Conservation (phyloP, 2,329 filamentous ascomycete species). For the Penicillium hesseltinei region DNA sequence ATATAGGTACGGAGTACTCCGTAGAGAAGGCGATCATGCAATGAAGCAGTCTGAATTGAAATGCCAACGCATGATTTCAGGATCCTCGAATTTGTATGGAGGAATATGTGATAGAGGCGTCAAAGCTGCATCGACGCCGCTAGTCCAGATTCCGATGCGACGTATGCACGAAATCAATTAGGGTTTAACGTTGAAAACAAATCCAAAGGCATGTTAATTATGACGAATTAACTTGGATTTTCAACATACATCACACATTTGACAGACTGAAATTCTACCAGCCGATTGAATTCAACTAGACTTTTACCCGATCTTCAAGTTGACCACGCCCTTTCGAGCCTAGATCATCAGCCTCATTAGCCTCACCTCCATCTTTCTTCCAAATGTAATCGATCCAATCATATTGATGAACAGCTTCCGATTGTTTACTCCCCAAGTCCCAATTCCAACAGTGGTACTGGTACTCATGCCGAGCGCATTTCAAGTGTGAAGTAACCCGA, state of each 20-base stretch:
- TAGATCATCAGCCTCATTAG: not conserved
- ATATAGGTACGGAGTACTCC: no score
- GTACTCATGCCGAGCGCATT: conserved; percentile 13
- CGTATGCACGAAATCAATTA: no score
- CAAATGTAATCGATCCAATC: conserved; percentile 8
- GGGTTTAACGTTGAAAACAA: no score
- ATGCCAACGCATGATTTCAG: no score
- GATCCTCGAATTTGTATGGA: no score
- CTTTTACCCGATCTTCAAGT: not conserved
- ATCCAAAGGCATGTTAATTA: no score
- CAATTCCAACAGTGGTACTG: conserved; percentile 12
- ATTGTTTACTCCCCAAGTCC: conserved; percentile 5
- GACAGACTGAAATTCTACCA: rapidly evolving
- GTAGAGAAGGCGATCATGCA: no score
- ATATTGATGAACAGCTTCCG: conserved; percentile 19
- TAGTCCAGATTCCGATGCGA: no score
- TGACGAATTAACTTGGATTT: no score
- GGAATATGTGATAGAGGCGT: no score
- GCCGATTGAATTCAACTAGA: not conserved
- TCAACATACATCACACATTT: not conserved
- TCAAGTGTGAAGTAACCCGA: conserved; percentile 10
- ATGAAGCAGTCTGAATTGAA: no score
- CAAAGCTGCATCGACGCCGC: no score
- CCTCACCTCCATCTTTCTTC: not conserved
- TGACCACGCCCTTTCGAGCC: not conserved